Base-by-base conservation (phyloP, 78 protist species). In the Chrysochromulina tobinii region DNA sequence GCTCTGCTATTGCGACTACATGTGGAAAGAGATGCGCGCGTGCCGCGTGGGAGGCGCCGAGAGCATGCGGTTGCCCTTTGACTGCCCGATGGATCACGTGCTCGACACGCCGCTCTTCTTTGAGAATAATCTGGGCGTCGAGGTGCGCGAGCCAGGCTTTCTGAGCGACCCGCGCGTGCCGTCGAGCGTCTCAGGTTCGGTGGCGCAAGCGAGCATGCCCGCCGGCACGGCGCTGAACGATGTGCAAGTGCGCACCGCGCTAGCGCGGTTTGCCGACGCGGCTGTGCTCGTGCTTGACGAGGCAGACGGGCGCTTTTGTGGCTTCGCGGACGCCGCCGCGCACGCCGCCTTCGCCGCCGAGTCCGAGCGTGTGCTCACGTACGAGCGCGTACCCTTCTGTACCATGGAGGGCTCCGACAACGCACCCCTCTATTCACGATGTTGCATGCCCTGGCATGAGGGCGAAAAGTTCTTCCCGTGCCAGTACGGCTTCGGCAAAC, bases 1-100 rank as follows among this genome's bases (percentile, higher is more conserved):
- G 83, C 83, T 75, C 14, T 75, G 83, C 57, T 75, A 75, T 23
- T 75, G 83, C 83, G 83, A 75, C 57, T 75, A 17, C 83, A 50
- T 75, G 83, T 75, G 83, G 83, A 75, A 75, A 23, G 83, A 68
- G 77, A 68, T 17, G 48, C 27, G 50, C 51, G 21, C 3, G 38
- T 75, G 83, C 57, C 83, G 83, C 57, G 83, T 75, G 3, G 83
- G 83, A 2, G 61, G 83, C 12, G 83, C 83, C 12, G 83, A 75
- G 57, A 50, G 58, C 58, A 75, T 75, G 83, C 83, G 83, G 27
- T 57, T 75, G 58, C 83, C 83, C 15, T 75, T 75, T 23, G 83
- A 75, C 83, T 75, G 83, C 57, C 83, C 83, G 57, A 75, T 75
- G 83, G 83, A 75, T 23, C 83, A 75, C 57, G 83, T 75, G 83